Base-by-base conservation (phyloP, 768 basidiomycete species). In the Xerocomellus dryophilus region DNA sequence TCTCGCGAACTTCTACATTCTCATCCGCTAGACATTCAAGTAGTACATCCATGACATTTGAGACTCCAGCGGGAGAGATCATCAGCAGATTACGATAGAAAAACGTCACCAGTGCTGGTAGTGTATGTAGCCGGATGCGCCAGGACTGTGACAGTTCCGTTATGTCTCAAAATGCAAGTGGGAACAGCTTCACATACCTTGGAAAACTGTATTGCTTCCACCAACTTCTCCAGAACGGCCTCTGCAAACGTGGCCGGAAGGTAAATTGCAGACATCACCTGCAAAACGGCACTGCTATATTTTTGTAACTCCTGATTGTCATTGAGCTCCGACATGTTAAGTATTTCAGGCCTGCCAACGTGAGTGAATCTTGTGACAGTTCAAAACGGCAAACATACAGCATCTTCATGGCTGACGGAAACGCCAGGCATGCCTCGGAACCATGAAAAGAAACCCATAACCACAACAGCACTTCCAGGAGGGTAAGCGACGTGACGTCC, bases 1-100 rank as follows among this genome's bases (percentile, higher is more conserved):
- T 93, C 69, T 93, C 90, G 58, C 93, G 81, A 38, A 97, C 93
- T 72, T 97, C 93, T 41, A 93, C 86, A 63, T 94, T 95, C 67
- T 92, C 90, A 67, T 97, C 93, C 10, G 82, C 78, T 49, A 97
- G 73, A 69, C 93, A 95, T 50, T 87, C 85, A 15, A 93, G 77
- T 49, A 95, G 75, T 29, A 90, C 83, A 54, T 92, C 90, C 83
- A 93, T 85, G 56, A 93, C 82, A 61, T 79, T 82, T 27, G 80
- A 76, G 43, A 90, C 80, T 35, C 82, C 83, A 18, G 77, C 72
- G 44, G 85, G 78, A 35, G 90, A 82, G 44, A 95, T 82, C 50
- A 85, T 81, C 54, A 93, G 72, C 51, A 95, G 78, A 66, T 95
- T 93, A 43, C 93, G 82, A 71, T 93, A 95, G 76, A 93, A 95